These are phyloP conservation scores for Termitomyces sp. DNA, from an alignment of 768 basidiomycete genomes.

Conservation along the genomic window DNA sequence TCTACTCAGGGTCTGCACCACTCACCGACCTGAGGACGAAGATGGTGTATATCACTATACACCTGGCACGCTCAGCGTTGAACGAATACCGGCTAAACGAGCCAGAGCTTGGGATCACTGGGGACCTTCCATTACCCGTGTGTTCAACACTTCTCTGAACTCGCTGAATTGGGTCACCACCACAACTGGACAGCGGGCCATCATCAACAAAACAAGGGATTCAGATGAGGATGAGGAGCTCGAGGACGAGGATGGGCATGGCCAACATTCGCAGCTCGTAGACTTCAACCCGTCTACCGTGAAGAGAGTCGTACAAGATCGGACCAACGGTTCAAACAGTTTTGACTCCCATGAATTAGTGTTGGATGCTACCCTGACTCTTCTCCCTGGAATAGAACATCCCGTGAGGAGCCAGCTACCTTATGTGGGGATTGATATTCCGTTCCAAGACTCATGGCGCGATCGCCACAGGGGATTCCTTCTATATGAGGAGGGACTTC, in stretches of 20 bases:
- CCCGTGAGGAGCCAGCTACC: constrained; percentile 20
- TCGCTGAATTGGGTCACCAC: constrained; percentile 17
- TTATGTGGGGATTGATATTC: constrained; percentile 16
- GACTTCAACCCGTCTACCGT: constrained; percentile 7
- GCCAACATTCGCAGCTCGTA: not conserved
- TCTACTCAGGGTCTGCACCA: not conserved
- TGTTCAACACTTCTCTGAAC: constrained; percentile 7
- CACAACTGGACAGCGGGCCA: constrained; percentile 17
- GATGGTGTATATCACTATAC: not conserved
- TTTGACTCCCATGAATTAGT: not conserved
- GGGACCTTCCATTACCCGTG: constrained; percentile 16
- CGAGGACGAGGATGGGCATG: not conserved
- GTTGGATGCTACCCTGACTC: not conserved
- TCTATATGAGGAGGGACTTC: constrained; percentile 34
- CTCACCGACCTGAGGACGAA: not conserved
- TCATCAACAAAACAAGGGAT: constrained; percentile 1
- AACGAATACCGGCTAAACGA: not conserved
- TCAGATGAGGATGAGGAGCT: not conserved
- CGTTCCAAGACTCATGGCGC: not conserved
- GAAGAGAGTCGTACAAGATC: not conserved
- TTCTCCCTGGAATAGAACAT: constrained; percentile 15
- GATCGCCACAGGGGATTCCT: constrained; percentile 24
- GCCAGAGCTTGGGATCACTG: constrained; percentile 12
- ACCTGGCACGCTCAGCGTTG: not conserved
- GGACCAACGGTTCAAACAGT: not conserved